phyloP scores from a whole-genome alignment of 306 rosid genomes.

The Cucumis sativus region Cucumber_9930_V3 NC_026655.2:3402501-3403000 shows the following conservation, averaged over 20 bases:
- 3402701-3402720: too few relatives aligned
- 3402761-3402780: too few relatives aligned
- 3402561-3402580: constrained; percentile 69
- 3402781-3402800: neutral
- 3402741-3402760: too few relatives aligned
- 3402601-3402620: constrained; percentile 84
- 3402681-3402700: neutral
- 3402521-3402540: constrained; percentile 6
- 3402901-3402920: neutral
- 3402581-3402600: constrained; percentile 77
- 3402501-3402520: neutral
- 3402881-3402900: neutral
- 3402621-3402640: constrained; percentile 91
- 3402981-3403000: neutral
- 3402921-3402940: neutral
- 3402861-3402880: neutral
- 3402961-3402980: neutral
- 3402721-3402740: too few relatives aligned
- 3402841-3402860: neutral
- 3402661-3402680: neutral
- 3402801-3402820: neutral
- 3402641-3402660: constrained; percentile 39
- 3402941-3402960: neutral
- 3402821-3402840: neutral
- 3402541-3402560: constrained; percentile 88